A percentile compares a stretch with the other conserved stretches of the same genome.
These are phyloP conservation scores for Yarrowia alimentaria DNA, from an alignment of 805 yeast genomes.

Conservation along the genomic window DNA sequence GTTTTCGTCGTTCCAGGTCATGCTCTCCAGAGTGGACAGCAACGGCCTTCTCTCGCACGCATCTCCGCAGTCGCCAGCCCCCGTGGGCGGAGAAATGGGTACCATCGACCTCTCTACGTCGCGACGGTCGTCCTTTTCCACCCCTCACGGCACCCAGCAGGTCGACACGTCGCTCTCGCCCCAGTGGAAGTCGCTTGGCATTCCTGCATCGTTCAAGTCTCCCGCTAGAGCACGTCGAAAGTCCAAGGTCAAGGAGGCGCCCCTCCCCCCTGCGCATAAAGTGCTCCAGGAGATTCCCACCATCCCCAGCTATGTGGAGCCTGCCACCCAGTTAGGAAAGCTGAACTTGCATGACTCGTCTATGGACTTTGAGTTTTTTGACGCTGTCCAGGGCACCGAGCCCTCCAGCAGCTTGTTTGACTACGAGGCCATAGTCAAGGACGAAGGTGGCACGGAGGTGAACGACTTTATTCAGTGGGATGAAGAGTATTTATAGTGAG, in stretches of 20 bases:
- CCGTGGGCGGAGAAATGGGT: constrained; percentile 22
- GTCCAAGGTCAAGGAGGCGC: constrained; percentile 14
- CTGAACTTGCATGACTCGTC: constrained; percentile 10
- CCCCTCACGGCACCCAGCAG: not conserved
- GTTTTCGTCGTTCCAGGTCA: constrained; percentile 26
- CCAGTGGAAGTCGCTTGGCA: constrained; percentile 22
- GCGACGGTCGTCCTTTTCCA: constrained; percentile 6
- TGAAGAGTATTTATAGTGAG: constrained; percentile 15
- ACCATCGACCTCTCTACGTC: constrained; percentile 16
- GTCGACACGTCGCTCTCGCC: constrained; percentile 8
- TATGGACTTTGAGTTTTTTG: constrained; percentile 25
- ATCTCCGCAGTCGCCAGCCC: constrained; percentile 1
- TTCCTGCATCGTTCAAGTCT: constrained; percentile 20
- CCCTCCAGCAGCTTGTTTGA: constrained; percentile 19
- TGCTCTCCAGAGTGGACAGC: constrained; percentile 9
- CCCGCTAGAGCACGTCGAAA: constrained; percentile 3
- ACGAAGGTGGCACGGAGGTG: constrained; percentile 11
- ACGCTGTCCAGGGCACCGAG: constrained; percentile 17
- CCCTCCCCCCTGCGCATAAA: constrained; percentile 9
- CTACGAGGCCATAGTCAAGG: constrained; percentile 13
- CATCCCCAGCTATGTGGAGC: constrained; percentile 13
- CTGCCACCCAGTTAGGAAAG: constrained; percentile 24
- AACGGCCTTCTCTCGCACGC: constrained; percentile 3
- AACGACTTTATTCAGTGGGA: constrained; percentile 24
- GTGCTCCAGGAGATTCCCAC: constrained; percentile 19